Conservation (phyloP, 768 basidiomycete species). For the Russula olivacea region DNA sequence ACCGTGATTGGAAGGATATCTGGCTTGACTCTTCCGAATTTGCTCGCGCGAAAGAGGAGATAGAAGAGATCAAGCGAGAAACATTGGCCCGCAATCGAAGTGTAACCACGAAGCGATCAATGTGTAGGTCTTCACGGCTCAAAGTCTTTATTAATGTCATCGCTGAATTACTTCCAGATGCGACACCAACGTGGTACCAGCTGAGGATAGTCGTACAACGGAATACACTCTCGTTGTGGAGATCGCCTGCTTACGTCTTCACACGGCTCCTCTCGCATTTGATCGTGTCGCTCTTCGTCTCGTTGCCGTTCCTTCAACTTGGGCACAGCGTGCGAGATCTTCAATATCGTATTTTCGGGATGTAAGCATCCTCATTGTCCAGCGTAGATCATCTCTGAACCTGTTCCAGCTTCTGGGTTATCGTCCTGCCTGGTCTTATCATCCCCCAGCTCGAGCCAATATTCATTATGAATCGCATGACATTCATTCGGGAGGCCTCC, state of each 20-base stretch:
- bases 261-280: conserved; percentile 73
- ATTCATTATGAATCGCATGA: conserved; percentile 67
- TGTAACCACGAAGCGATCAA: neutral
- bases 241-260: conserved; percentile 82
- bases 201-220: conserved; percentile 62
- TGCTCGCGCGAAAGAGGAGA: conserved; percentile 33
- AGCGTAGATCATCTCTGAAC: neutral
- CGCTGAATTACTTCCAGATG: conserved; percentile 36
- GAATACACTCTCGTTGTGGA: conserved; percentile 70
- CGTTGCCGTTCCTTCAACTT: conserved; percentile 75
- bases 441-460: conserved; percentile 79
- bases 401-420: conserved; percentile 46
- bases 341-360: conserved; percentile 76
- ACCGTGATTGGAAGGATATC: conserved; percentile 81
- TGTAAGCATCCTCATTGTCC: conserved; percentile 34
- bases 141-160: neutral
- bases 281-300: conserved; percentile 64
- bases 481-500: conserved; percentile 51
- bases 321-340: conserved; percentile 59
- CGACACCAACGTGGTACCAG: conserved; percentile 67
- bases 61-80: conserved; percentile 38
- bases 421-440: conserved; percentile 67
- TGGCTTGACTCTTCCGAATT: conserved; percentile 74
- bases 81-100: conserved; percentile 3
- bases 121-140: conserved; percentile 6